A percentile compares a stretch with the other conserved stretches of the same genome.
Evolutionary conservation across 2,329 filamentous ascomycete genomes (phyloP).

Genomic region (Chaetoscypha palmicola): DNA sequence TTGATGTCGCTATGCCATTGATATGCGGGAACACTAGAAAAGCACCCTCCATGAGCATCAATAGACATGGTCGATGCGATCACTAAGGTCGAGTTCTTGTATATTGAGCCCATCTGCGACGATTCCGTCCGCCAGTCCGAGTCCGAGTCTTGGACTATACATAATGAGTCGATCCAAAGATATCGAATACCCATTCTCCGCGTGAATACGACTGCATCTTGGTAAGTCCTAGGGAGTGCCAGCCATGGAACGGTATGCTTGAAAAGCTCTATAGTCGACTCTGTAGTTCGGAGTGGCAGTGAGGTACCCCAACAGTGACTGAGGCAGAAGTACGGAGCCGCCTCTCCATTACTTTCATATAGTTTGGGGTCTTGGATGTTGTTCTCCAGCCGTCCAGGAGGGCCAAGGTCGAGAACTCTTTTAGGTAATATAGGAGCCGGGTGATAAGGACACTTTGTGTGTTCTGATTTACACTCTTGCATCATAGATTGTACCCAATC

Average conservation of each 20-base stretch:
- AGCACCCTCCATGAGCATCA: conserved; percentile 7
- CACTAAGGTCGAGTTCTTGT: background rate
- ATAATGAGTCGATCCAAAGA: conserved; percentile 3
- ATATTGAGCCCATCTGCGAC: background rate
- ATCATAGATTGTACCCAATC: background rate
- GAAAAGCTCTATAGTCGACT: background rate
- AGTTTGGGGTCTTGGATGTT: background rate
- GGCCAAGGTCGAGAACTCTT: background rate
- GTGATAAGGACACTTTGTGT: background rate
- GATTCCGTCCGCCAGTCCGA: background rate
- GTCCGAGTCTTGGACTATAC: background rate
- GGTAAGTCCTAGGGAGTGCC: background rate
- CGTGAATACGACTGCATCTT: conserved; percentile 1
- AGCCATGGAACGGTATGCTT: background rate
- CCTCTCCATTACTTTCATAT: background rate
- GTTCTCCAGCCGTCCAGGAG: background rate
- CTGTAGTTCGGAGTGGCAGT: background rate
- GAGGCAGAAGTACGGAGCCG: background rate
- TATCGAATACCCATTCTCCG: background rate
- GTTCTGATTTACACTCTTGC: background rate
- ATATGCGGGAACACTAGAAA: background rate
- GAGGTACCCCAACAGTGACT: conserved; percentile 2
- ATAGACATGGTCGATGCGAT: conserved; percentile 8
- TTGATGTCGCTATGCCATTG: background rate
- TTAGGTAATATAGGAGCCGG: background rate